Conservation (phyloP, 805 yeast species). For the Cyberlindnera mississippiensis region DNA sequence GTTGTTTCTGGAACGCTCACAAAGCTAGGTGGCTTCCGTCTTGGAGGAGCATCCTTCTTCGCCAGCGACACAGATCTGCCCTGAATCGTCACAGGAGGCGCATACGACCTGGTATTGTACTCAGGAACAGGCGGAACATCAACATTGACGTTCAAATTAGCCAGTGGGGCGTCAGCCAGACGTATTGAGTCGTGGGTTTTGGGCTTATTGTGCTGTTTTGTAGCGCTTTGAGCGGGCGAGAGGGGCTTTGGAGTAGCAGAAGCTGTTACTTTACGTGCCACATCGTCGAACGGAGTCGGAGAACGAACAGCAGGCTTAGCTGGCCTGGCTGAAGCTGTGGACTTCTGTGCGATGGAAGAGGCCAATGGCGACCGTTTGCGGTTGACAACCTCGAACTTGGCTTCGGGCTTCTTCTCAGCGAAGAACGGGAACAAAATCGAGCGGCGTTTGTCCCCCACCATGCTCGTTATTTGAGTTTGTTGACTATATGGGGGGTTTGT, state of each 20-base stretch:
- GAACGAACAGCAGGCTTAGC: not conserved
- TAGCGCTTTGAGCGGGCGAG: too few relatives aligned
- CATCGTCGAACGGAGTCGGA: conserved; percentile 7
- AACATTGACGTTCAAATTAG: conserved; percentile 14
- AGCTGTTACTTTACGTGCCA: not conserved
- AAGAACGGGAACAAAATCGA: conserved; percentile 26
- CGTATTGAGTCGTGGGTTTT: conserved; percentile 3
- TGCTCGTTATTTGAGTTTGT: too few relatives aligned
- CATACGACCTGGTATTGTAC: conserved; percentile 21
- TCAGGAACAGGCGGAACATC: conserved; percentile 28
- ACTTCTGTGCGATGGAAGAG: not conserved
- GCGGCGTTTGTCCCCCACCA: conserved; percentile 22
- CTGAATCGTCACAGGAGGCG: conserved; percentile 28
- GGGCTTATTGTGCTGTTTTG: not conserved
- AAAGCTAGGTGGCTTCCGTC: conserved; percentile 28
- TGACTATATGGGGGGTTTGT: not conserved
- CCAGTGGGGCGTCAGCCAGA: conserved; percentile 11
- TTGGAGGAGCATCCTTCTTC: conserved; percentile 18
- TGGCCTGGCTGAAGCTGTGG: conserved; percentile 3
- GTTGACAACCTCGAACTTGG: conserved; percentile 27
- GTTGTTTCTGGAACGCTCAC: too few relatives aligned
- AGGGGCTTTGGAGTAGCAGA: not conserved
- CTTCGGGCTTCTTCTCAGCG: conserved; percentile 16
- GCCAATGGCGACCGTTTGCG: conserved; percentile 24
- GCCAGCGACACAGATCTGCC: conserved; percentile 25